Conservation (phyloP, 768 basidiomycete genomes). For the Pleurotus djamor region DNA sequence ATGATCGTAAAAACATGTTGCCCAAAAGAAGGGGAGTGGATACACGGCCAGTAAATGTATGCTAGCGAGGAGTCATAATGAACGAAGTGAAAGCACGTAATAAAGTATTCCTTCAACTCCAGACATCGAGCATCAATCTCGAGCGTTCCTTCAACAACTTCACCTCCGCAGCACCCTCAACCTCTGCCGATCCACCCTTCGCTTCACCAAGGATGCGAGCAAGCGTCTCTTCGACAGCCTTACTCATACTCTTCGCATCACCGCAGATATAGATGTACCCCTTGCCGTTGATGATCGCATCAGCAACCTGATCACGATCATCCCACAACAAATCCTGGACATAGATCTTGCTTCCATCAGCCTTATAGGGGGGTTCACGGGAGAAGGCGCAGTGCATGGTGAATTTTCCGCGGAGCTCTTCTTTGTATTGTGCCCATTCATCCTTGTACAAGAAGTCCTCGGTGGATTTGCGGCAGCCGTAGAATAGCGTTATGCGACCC, state of each 20-base stretch:
- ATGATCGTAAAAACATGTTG: neutral
- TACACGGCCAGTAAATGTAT: conserved; percentile 5
- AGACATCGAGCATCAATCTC: conserved; percentile 83
- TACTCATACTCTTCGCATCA: conserved; percentile 96
- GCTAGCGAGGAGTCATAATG: conserved; percentile 10
- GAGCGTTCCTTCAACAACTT: conserved; percentile 96
- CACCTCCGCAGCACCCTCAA: conserved; percentile 88
- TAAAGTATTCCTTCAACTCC: conserved; percentile 53
- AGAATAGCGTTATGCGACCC: conserved; percentile 94
- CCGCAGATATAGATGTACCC: conserved; percentile 98
- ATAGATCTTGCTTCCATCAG: conserved; percentile 94
- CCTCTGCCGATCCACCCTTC: conserved; percentile 85
- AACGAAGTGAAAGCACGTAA: neutral
- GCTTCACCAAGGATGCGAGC: conserved; percentile 86
- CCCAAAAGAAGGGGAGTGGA: neutral
- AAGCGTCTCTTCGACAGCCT: conserved; percentile 89
- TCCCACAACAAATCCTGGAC: conserved; percentile 98
- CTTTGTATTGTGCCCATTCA: conserved; percentile 88
- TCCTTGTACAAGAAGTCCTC: conserved; percentile 95
- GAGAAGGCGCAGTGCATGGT: conserved; percentile 88
- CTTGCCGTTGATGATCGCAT: conserved; percentile 90
- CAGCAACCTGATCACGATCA: conserved; percentile 76
- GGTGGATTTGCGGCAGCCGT: conserved; percentile 87
- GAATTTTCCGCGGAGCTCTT: conserved; percentile 92
- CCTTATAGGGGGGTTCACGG: conserved; percentile 79